These are phyloP conservation scores for Thermomucor indicae-seudaticae DNA, from an alignment of 371 early-diverging fungal species.

Conservation along the genomic window DNA sequence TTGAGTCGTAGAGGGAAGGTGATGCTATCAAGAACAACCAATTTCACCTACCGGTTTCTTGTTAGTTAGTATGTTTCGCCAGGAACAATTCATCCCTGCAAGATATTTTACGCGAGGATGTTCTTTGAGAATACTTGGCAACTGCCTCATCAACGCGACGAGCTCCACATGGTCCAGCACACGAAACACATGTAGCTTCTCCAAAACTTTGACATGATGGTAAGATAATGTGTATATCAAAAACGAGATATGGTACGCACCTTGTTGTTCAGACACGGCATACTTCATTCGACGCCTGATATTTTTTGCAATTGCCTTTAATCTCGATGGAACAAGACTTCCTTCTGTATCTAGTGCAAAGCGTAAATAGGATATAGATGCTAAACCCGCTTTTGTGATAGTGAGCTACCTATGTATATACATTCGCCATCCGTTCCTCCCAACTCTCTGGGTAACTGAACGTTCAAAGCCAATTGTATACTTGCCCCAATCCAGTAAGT, in stretches of 20 bases:
- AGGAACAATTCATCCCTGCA: neutral
- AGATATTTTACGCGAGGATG: constrained; percentile 27
- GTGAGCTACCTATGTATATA: constrained; percentile 55
- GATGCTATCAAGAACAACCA: constrained; percentile 63
- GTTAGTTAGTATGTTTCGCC: too few relatives aligned
- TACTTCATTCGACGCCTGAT: too few relatives aligned
- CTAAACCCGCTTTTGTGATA: neutral
- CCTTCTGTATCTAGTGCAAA: constrained; percentile 60
- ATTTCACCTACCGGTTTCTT: constrained; percentile 54
- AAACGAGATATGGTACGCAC: too few relatives aligned
- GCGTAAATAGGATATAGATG: neutral
- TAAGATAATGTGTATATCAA: too few relatives aligned
- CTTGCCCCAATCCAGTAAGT: constrained; percentile 16
- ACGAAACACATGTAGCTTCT: constrained; percentile 50
- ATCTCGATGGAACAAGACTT: constrained; percentile 30
- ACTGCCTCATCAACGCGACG: constrained; percentile 45
- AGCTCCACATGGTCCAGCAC: constrained; percentile 48
- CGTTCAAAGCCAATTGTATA: constrained; percentile 62
- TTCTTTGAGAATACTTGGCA: constrained; percentile 42
- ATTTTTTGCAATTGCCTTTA: constrained; percentile 3
- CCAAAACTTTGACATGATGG: constrained; percentile 11
- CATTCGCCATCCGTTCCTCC: constrained; percentile 53
- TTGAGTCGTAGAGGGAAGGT: constrained; percentile 61
- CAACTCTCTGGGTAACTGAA: constrained; percentile 27
- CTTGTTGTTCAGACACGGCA: too few relatives aligned